phyloP scores from a whole-genome alignment of 768 basidiomycete species.

The Dioszegia crocea region DNA sequence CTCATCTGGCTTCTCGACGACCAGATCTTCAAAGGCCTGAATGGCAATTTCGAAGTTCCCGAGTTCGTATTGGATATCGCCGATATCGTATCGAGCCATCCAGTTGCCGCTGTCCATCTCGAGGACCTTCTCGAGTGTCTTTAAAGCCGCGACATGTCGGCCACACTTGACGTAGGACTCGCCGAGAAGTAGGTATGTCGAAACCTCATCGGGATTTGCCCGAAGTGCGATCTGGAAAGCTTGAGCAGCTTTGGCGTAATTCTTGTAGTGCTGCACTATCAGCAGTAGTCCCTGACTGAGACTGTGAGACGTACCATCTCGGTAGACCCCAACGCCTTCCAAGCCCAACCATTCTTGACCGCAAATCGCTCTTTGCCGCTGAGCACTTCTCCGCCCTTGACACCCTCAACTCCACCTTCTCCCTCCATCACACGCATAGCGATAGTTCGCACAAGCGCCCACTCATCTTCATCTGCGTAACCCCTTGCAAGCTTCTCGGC shows the following conservation, averaged over 20 bases:
- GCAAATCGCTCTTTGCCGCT: conserved; percentile 47
- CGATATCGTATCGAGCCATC: conserved; percentile 77
- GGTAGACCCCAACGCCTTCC: conserved; percentile 91
- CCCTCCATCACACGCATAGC: conserved; percentile 87
- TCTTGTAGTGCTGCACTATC: conserved; percentile 47
- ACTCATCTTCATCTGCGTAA: conserved; percentile 88
- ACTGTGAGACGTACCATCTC: conserved; percentile 64
- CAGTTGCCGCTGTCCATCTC: conserved; percentile 73
- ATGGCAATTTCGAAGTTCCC: conserved; percentile 75
- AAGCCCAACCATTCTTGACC: conserved; percentile 89
- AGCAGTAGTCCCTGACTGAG: background rate
- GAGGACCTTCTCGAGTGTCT: conserved; percentile 71
- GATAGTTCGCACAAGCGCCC: conserved; percentile 94
- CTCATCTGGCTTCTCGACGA: conserved; percentile 53
- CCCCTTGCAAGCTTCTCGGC: conserved; percentile 77
- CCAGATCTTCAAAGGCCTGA: conserved; percentile 59
- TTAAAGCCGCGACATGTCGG: conserved; percentile 80
- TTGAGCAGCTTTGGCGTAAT: conserved; percentile 71
- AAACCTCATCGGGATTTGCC: conserved; percentile 68
- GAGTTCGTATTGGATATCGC: conserved; percentile 73
- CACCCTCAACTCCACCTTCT: conserved; percentile 73
- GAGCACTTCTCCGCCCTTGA: conserved; percentile 52
- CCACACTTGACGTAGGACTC: conserved; percentile 87
- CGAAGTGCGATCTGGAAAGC: conserved; percentile 81
- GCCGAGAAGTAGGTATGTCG: conserved; percentile 85